These are phyloP conservation scores for Fragilaria radians DNA, from an alignment of 108 stramenopile genomes.

Conservation along the genomic window DNA sequence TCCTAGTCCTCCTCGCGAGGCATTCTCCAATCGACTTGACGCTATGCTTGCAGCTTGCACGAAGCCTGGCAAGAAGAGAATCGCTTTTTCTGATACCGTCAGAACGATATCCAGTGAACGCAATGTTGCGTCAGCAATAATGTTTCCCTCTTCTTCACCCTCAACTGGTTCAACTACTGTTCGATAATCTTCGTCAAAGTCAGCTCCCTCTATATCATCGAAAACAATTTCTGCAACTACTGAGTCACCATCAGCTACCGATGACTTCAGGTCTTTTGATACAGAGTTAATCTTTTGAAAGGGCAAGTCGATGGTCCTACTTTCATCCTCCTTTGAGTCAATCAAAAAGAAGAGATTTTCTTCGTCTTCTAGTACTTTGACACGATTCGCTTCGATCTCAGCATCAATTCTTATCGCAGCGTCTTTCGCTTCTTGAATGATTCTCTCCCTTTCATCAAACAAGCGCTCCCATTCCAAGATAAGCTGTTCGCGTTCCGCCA, in stretches of 20 bases:
- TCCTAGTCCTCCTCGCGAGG: constrained; percentile 1
- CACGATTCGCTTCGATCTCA: neutral
- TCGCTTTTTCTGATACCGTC: neutral
- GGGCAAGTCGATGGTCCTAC: neutral
- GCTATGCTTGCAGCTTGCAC: neutral
- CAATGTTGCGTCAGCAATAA: neutral
- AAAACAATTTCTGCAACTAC: constrained; percentile 1
- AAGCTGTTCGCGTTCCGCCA: neutral
- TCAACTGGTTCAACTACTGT: neutral
- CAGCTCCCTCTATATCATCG: neutral
- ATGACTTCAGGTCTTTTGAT: neutral
- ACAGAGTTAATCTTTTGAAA: neutral
- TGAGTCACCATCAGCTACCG: neutral
- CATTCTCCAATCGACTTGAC: neutral
- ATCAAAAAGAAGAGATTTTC: neutral
- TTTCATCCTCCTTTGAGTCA: neutral
- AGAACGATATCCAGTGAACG: neutral
- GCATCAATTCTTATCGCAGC: neutral
- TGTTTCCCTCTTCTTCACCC: neutral
- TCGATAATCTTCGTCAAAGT: neutral
- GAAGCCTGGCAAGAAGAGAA: neutral
- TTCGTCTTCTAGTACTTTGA: neutral
- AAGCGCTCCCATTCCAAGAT: neutral
- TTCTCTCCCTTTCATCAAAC: neutral
- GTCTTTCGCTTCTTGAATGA: neutral